Conservation (phyloP, 2,329 filamentous ascomycete genomes). For the Neoscytalidium dimidiatum region DNA sequence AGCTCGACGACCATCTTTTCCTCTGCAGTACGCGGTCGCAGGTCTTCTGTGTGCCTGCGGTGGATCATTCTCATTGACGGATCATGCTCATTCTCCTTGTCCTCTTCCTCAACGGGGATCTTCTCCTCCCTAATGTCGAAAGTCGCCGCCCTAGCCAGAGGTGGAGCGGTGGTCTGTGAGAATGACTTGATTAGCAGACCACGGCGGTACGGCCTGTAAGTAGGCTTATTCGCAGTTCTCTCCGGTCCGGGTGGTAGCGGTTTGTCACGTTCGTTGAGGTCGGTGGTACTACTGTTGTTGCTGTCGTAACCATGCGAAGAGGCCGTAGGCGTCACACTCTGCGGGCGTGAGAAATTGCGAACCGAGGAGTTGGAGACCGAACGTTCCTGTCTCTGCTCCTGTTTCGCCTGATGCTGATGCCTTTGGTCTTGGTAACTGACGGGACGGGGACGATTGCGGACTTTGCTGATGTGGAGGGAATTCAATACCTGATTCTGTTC, state of each 20-base stretch:
- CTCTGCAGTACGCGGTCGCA: background rate
- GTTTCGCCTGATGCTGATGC: background rate
- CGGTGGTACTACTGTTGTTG: background rate
- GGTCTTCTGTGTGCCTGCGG: background rate
- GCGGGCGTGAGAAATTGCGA: slow-evolving; percentile 12
- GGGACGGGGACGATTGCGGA: background rate
- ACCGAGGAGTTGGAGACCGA: background rate
- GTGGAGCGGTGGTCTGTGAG: background rate
- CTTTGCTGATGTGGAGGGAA: background rate
- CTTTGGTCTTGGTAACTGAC: background rate
- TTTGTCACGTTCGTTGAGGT: background rate
- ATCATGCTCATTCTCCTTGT: background rate
- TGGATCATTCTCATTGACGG: background rate
- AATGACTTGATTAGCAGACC: background rate
- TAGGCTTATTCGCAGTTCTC: background rate
- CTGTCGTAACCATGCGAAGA: background rate
- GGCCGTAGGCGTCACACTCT: background rate
- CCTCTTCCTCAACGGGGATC: background rate
- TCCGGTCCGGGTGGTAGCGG: background rate
- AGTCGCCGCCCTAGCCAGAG: background rate
- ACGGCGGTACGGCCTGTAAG: slow-evolving; percentile 4
- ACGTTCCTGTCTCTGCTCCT: background rate
- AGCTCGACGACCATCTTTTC: slow-evolving; percentile 6
- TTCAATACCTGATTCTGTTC: background rate
- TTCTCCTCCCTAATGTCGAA: slow-evolving; percentile 13